Conservation (phyloP, 305 asterid species). For the Rubia balearica region DNA sequence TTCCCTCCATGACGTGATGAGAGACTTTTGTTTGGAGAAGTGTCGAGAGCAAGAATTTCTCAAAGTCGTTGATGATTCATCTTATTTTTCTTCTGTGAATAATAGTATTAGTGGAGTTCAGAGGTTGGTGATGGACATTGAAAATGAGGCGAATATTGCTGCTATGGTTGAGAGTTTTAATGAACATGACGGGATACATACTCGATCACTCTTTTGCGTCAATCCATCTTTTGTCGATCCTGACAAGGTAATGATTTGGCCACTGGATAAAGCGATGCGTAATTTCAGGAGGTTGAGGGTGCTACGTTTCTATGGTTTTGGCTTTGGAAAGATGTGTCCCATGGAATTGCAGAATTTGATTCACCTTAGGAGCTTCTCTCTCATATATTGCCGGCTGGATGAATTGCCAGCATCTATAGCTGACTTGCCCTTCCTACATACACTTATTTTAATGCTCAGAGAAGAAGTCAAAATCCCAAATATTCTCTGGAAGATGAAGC, state of each 20-base stretch:
- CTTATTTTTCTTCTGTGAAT: not conserved
- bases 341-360: constrained; percentile 27
- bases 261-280: constrained; percentile 14
- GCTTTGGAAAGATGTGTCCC: constrained; percentile 24
- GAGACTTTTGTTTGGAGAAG: constrained; percentile 43
- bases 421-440: constrained; percentile 34
- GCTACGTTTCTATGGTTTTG: constrained; percentile 33
- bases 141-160: not conserved
- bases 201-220: not conserved
- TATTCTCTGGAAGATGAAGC: constrained; percentile 23
- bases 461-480: constrained; percentile 25
- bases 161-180: not conserved
- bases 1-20: constrained; percentile 47
- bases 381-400: constrained; percentile 26
- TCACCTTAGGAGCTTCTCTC: constrained; percentile 37
- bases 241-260: not conserved
- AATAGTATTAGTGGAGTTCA: not conserved
- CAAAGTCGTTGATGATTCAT: constrained; percentile 27
- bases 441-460: constrained; percentile 22
- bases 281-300: constrained; percentile 28
- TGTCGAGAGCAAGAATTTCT: constrained; percentile 45
- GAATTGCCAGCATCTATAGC: constrained; percentile 35
- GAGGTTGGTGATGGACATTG: not conserved
- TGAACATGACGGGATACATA: not conserved
- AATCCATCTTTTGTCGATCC: not conserved